These are phyloP conservation scores for Starmerella ratchasimensis DNA, from an alignment of 805 yeast genomes.

Conservation along the genomic window DNA sequence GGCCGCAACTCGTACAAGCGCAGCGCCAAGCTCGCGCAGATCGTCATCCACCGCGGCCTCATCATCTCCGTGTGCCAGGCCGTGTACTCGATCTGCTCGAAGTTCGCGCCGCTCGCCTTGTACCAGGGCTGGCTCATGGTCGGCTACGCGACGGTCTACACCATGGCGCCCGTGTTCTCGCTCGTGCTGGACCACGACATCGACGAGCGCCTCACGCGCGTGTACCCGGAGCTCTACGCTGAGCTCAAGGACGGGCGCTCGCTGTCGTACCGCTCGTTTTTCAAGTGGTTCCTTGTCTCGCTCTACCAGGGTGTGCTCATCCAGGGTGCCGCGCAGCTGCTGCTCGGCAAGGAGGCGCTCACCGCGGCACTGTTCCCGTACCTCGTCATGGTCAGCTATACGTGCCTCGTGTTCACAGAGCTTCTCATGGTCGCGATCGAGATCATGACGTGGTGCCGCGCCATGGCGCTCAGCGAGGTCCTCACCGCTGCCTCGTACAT, in stretches of 20 bases:
- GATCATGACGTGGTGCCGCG: conserved; percentile 78
- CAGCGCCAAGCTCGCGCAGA: conserved; percentile 88
- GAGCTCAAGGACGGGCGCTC: conserved; percentile 83
- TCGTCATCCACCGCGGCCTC: conserved; percentile 91
- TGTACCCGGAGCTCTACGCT: conserved; percentile 88
- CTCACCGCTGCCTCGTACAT: conserved; percentile 54
- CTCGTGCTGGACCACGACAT: conserved; percentile 84
- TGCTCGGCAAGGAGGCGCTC: conserved; percentile 40
- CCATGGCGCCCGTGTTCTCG: conserved; percentile 97
- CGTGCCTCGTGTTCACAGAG: conserved; percentile 71
- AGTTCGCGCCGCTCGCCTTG: conserved; percentile 85
- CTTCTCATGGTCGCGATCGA: conserved; percentile 86
- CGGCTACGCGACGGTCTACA: conserved; percentile 91
- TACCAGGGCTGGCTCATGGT: conserved; percentile 97
- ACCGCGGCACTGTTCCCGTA: conserved; percentile 39
- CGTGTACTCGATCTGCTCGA: conserved; percentile 71
- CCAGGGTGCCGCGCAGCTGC: conserved; percentile 66
- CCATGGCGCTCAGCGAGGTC: conserved; percentile 60
- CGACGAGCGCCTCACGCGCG: conserved; percentile 70
- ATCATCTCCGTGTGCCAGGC: conserved; percentile 92
- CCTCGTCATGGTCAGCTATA: conserved; percentile 79
- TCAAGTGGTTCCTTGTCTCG: conserved; percentile 80
- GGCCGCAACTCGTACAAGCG: conserved; percentile 95
- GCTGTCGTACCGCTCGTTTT: conserved; percentile 72
- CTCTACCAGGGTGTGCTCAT: conserved; percentile 82